Percentiles rank a stretch among this genome's conserved stretches.
Evolutionary conservation across 805 yeast genomes (phyloP).

Genomic region (Metschnikowia borealis): DNA sequence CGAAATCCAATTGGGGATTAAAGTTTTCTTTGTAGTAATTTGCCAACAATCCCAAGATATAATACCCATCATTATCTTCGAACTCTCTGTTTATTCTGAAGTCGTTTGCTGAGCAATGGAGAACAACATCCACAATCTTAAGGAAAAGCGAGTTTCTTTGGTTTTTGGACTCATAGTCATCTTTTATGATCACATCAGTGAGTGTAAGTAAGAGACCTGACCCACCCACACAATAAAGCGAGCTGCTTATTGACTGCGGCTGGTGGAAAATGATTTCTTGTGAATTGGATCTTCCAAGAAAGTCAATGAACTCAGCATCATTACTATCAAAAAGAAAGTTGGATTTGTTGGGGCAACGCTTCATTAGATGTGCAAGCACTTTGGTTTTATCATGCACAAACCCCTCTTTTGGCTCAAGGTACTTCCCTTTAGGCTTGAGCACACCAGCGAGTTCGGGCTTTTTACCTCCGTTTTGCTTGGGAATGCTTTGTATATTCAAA

Average conservation of each 20-base stretch:
- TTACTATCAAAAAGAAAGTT: constrained; percentile 14
- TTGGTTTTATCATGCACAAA: constrained; percentile 5
- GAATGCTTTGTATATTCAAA: neutral
- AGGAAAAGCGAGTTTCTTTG: constrained; percentile 25
- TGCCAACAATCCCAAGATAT: constrained; percentile 50
- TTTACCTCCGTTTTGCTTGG: neutral
- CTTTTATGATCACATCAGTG: constrained; percentile 41
- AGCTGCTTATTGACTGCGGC: constrained; percentile 25
- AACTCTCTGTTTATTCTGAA: constrained; percentile 55
- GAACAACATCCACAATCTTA: constrained; percentile 36
- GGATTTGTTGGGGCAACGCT: constrained; percentile 5
- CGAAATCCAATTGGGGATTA: constrained; percentile 11
- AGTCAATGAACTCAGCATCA: constrained; percentile 12
- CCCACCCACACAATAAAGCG: constrained; percentile 50
- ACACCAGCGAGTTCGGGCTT: neutral
- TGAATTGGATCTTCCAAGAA: constrained; percentile 6
- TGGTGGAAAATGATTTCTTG: constrained; percentile 19
- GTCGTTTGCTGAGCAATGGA: constrained; percentile 41
- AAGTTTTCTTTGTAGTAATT: constrained; percentile 38
- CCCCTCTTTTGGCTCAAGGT: neutral
- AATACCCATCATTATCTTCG: constrained; percentile 58
- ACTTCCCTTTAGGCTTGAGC: neutral
- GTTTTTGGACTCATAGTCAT: constrained; percentile 16
- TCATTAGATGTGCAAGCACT: constrained; percentile 2
- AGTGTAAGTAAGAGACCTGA: constrained; percentile 42